phyloP scores from a whole-genome alignment of 2,329 filamentous ascomycete species.

The Aspergillus bombycis region DNA sequence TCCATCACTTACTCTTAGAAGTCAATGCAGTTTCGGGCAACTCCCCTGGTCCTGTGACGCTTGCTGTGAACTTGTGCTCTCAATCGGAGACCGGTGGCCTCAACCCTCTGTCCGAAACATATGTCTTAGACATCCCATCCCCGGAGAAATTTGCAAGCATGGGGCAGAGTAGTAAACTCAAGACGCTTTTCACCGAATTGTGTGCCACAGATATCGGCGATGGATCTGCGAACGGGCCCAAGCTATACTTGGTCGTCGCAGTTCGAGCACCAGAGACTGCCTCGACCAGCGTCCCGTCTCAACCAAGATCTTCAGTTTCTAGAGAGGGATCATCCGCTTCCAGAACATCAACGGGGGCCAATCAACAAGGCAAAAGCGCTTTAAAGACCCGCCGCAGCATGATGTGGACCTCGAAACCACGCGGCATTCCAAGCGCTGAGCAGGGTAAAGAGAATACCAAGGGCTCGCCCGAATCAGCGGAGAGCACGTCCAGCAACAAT shows the following conservation, averaged over 20 bases:
- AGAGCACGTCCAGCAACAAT: conserved; percentile 33
- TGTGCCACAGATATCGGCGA: conserved; percentile 74
- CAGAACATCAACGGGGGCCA: conserved; percentile 31
- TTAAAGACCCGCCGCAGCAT: conserved; percentile 47
- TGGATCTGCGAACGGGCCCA: conserved; percentile 63
- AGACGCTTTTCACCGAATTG: conserved; percentile 86
- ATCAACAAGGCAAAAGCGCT: conserved; percentile 40
- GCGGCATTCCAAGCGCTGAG: conserved; percentile 34
- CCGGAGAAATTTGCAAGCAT: conserved; percentile 71
- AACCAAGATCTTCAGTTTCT: conserved; percentile 37
- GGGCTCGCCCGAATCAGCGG: conserved; percentile 35
- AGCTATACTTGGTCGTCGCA: conserved; percentile 82
- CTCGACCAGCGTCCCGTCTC: conserved; percentile 28
- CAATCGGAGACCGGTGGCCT: conserved; percentile 67
- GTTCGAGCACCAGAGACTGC: conserved; percentile 65
- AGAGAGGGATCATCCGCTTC: conserved; percentile 35
- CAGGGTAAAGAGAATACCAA: conserved; percentile 31
- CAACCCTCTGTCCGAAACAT: conserved; percentile 78
- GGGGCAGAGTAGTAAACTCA: conserved; percentile 68
- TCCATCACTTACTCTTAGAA: conserved; percentile 82
- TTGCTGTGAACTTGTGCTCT: conserved; percentile 77
- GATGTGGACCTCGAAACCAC: conserved; percentile 46
- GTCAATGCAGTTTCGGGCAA: conserved; percentile 80
- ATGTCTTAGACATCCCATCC: conserved; percentile 74
- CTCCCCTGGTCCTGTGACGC: conserved; percentile 71